Conservation (phyloP, 2,329 filamentous ascomycete genomes). For the Colletotrichum tanaceti region DNA sequence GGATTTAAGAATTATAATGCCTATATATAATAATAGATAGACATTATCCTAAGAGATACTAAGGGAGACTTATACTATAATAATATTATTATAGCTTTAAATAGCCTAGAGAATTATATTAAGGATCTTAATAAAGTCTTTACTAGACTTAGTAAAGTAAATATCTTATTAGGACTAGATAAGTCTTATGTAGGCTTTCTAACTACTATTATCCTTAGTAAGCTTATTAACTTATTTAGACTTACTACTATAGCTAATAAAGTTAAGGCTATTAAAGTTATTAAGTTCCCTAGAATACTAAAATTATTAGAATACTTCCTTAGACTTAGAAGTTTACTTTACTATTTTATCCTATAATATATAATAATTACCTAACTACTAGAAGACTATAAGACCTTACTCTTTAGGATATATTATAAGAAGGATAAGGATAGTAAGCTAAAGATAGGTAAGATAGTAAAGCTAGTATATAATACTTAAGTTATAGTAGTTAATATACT, state of each 20-base stretch:
- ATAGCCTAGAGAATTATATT: not conserved
- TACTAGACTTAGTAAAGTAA: too few relatives aligned
- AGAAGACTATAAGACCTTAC: not conserved
- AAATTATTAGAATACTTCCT: not conserved
- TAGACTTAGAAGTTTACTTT: not conserved
- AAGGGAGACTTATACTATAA: not conserved
- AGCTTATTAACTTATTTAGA: not conserved
- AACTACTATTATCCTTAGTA: not conserved
- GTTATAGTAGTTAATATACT: not conserved
- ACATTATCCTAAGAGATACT: not conserved
- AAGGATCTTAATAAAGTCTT: not conserved
- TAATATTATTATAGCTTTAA: not conserved
- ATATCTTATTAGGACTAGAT: constrained; percentile 9
- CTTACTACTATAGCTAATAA: not conserved
- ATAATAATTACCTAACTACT: not conserved
- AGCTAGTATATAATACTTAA: not conserved
- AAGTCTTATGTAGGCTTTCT: not conserved
- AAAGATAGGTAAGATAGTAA: not conserved
- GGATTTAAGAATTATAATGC: not conserved
- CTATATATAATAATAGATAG: not conserved
- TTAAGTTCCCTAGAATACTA: not conserved
- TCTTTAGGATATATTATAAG: not conserved
- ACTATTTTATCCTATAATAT: not conserved
- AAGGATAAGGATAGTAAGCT: not conserved
- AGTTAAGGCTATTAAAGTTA: not conserved